These are phyloP conservation scores for Penicillium thymicola DNA, from an alignment of 2,329 filamentous ascomycete species.

Conservation along the genomic window DNA sequence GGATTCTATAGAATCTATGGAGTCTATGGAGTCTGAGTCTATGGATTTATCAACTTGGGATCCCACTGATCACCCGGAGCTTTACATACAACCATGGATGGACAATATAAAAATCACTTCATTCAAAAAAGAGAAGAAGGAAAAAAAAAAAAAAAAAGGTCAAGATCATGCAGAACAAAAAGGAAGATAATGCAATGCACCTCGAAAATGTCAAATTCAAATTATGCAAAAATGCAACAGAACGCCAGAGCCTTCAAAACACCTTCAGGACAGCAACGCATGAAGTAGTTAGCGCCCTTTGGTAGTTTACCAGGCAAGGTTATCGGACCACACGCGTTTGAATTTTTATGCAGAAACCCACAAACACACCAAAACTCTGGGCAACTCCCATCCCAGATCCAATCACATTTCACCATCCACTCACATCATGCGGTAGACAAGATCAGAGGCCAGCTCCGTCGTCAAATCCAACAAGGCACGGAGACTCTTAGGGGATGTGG, in stretches of 20 bases:
- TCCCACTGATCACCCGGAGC: background rate
- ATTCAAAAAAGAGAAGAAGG: background rate
- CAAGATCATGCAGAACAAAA: conserved; percentile 3
- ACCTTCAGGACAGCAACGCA: conserved; percentile 7
- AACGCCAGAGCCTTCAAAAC: background rate
- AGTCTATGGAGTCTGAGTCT: background rate
- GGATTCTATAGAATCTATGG: background rate
- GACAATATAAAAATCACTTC: background rate
- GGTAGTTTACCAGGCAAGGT: too few species aligned
- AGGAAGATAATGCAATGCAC: conserved; percentile 14
- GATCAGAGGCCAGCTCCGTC: conserved; percentile 41
- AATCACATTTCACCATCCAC: conserved; percentile 5
- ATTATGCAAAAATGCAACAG: conserved; percentile 12
- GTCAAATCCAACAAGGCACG: conserved; percentile 37
- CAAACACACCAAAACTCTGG: background rate
- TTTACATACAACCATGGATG: background rate
- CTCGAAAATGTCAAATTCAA: conserved; percentile 11
- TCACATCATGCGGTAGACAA: conserved; percentile 44
- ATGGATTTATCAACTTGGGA: background rate
- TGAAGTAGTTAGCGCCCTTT: too few species aligned
- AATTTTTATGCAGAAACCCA: conserved; percentile 6
- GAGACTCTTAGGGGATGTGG: conserved; percentile 28
- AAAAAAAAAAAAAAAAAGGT: background rate
- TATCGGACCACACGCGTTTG: too few species aligned
- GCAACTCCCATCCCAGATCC: background rate